Evolutionary conservation across 1,284 basidiomycete genomes (phyloP).

Genomic region (Ganoderma boninense): DNA sequence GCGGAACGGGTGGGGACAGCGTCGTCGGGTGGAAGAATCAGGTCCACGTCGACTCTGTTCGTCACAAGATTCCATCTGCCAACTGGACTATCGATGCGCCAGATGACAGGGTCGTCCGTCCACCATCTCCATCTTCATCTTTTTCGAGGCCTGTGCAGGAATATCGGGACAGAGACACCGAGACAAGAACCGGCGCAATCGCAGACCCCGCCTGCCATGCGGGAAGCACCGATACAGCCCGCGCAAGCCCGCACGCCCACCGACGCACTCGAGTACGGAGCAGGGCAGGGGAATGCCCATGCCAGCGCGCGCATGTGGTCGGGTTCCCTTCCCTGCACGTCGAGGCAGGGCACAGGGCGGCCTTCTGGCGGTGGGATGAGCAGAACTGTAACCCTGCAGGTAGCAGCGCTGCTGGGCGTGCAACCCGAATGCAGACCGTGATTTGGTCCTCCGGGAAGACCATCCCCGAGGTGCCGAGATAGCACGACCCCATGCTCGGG

Average conservation of each 20-base stretch:
- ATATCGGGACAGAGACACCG: neutral
- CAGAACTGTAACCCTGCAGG: neutral
- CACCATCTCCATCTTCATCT: neutral
- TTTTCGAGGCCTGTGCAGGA: neutral
- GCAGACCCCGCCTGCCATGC: neutral
- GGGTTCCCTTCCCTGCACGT: neutral
- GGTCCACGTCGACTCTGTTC: neutral
- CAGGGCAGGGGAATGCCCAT: neutral
- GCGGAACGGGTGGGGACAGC: neutral
- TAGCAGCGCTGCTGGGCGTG: neutral
- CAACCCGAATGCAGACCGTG: neutral
- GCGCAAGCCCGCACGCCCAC: conserved; percentile 1
- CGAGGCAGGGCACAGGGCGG: neutral
- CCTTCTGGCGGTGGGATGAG: neutral
- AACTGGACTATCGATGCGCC: neutral
- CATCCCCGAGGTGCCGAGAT: neutral
- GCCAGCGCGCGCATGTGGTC: conserved; percentile 4
- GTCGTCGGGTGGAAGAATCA: neutral
- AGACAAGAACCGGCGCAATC: neutral
- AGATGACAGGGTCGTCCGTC: neutral
- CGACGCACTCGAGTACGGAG: neutral
- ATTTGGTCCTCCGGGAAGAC: neutral
- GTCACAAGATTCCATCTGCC: neutral
- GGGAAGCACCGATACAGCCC: too few species aligned
- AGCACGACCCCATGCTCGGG: neutral